Percentiles rank a stretch among this genome's conserved stretches.
phyloP scores from a whole-genome alignment of 176 grass and related monocot species.

The Elymus sibiricus region DNA sequence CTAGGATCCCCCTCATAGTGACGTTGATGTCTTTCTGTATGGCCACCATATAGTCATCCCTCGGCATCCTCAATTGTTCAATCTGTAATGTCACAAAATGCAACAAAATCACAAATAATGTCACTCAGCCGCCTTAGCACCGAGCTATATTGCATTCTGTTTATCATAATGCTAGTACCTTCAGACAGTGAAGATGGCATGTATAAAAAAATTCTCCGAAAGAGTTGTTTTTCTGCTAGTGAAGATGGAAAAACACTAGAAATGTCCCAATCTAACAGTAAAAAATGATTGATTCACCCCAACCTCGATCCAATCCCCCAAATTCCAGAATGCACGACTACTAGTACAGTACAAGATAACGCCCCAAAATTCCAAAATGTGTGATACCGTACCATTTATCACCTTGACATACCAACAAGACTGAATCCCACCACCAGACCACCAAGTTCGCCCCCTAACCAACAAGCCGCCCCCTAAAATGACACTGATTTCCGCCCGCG shows the following conservation, averaged over 20 bases:
- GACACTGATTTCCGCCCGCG: not conserved
- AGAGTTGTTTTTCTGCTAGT: not conserved
- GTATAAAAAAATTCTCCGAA: not conserved
- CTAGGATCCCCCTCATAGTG: conserved; percentile 45
- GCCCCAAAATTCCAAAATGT: not conserved
- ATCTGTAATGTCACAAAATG: conserved; percentile 3
- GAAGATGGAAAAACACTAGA: not conserved
- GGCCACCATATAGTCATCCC: conserved; percentile 25
- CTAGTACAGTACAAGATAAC: not conserved
- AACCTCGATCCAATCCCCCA: not conserved
- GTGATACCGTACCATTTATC: not conserved
- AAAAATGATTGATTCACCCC: not conserved
- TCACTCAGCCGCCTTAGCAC: not conserved
- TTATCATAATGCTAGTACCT: not conserved
- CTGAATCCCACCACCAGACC: not conserved
- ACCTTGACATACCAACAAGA: not conserved
- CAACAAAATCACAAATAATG: conserved; percentile 12
- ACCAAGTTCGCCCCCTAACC: not conserved
- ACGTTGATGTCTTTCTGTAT: conserved; percentile 38
- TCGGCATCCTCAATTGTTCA: conserved; percentile 37
- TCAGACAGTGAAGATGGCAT: not conserved
- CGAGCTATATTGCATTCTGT: not conserved
- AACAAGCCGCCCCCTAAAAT: not conserved
- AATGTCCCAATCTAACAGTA: not conserved
- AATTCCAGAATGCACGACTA: not conserved